phyloP scores from a whole-genome alignment of 2,329 filamentous ascomycete species.

The Microsporum audouinii region DNA sequence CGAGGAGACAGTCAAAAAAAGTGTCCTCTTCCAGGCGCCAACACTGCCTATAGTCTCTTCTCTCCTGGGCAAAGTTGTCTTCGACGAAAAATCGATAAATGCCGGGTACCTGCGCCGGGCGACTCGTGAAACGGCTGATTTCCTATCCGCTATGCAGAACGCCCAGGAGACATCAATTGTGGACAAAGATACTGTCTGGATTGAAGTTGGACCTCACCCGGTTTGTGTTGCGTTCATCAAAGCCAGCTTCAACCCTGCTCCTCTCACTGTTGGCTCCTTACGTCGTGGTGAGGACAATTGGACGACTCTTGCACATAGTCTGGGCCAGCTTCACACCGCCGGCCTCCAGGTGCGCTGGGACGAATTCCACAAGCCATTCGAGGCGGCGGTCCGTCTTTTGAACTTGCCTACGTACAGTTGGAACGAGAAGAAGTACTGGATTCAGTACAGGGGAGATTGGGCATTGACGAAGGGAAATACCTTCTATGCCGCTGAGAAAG shows the following conservation, averaged over 20 bases:
- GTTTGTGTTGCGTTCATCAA: slow-evolving; percentile 59
- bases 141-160: slow-evolving; percentile 50
- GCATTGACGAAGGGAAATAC: slow-evolving; percentile 10
- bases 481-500: slow-evolving; percentile 12
- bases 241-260: slow-evolving; percentile 47
- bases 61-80: slow-evolving; percentile 49
- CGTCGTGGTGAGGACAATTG: too few species aligned
- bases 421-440: slow-evolving; percentile 62
- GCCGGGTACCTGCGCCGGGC: slow-evolving; percentile 54
- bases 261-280: too few species aligned
- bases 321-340: too few species aligned
- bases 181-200: slow-evolving; percentile 55
- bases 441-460: slow-evolving; percentile 37
- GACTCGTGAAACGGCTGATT: slow-evolving; percentile 58
- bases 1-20: slow-evolving; percentile 40
- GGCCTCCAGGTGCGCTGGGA: too few species aligned
- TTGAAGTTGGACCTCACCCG: slow-evolving; percentile 65
- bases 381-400: too few species aligned
- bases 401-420: slow-evolving; percentile 33
- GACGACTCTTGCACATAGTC: too few species aligned
- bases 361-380: too few species aligned
- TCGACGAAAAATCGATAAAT: slow-evolving; percentile 45
- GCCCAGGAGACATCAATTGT: slow-evolving; percentile 50
- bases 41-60: slow-evolving; percentile 57
- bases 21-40: slow-evolving; percentile 48